Evolutionary conservation across 805 yeast species (phyloP).

Genomic region (Cyberlindnera petersonii): DNA sequence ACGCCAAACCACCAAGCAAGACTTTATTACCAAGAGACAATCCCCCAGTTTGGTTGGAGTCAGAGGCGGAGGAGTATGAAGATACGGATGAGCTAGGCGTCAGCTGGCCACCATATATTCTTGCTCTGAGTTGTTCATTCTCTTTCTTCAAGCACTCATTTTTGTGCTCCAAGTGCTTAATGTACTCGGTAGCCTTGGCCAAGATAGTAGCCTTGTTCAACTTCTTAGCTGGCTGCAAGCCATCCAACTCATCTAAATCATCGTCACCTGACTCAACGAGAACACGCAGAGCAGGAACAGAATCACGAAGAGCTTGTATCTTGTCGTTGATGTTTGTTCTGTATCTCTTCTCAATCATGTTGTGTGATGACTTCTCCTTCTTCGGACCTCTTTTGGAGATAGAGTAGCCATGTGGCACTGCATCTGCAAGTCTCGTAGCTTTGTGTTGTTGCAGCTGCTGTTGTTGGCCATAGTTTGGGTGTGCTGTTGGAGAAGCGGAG

Average conservation of each 20-base stretch:
- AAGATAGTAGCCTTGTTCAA: conserved; percentile 74
- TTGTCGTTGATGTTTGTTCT: conserved; percentile 68
- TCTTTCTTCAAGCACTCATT: conserved; percentile 47
- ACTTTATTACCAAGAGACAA: conserved; percentile 40
- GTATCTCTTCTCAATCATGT: conserved; percentile 68
- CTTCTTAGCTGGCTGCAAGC: conserved; percentile 71
- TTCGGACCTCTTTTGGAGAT: conserved; percentile 22
- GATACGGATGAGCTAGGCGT: conserved; percentile 23
- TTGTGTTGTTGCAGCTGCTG: conserved; percentile 3
- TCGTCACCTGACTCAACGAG: conserved; percentile 42
- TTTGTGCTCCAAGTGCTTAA: conserved; percentile 64
- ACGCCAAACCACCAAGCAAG: conserved; percentile 60
- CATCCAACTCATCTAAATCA: conserved; percentile 66
- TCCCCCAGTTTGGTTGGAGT: conserved; percentile 10
- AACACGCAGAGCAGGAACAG: conserved; percentile 59
- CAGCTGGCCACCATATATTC: conserved; percentile 22
- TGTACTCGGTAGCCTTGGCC: conserved; percentile 74
- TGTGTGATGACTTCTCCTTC: conserved; percentile 61
- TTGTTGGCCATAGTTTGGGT: conserved; percentile 2
- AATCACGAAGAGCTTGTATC: conserved; percentile 58
- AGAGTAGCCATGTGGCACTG: conserved; percentile 23
- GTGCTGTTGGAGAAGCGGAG: conserved; percentile 15
- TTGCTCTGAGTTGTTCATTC: conserved; percentile 38
- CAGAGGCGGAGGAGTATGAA: conserved; percentile 11
- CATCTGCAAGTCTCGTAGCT: conserved; percentile 21